Base-by-base conservation (phyloP, 73 alveolate genomes). In the Blepharisma stoltei region DNA sequence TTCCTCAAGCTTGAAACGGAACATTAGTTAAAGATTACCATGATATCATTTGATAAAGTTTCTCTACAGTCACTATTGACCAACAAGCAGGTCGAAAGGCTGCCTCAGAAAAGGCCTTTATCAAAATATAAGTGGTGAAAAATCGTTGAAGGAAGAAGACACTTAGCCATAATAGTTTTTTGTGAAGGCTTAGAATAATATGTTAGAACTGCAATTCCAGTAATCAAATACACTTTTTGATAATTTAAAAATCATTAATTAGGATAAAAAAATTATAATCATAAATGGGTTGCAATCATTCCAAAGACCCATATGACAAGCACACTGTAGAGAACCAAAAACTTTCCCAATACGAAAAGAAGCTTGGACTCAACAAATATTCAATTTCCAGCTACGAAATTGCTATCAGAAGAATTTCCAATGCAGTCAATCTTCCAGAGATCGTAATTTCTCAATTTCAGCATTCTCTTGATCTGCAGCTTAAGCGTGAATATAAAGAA, bases 61-160 rank as follows among this genome's bases (percentile, higher is more conserved):
- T 88, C 94, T 94, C 32, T 88, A 79, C 78, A 92, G 87, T 70
- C 81, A 88, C 14, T 92, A 80, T 68, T 45, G 71, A 14, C 93
- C 89, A 75, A 80, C 71, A 92, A 90, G 84, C 86, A 83, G 38
- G 82, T 47, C 9, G 84, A 66, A 46, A 76, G 96, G 81, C 52
- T 47, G 76, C 46, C 65, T 27, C 55, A 85, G 67, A 68, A 92
- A 90, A 49, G 95, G 86, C 32, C 80, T 84, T 32, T 90, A 86
- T 78, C 75, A 86, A 44, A 65, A 68, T 32, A 54, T 85, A 55
- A 65, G 85, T 44, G 86, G 82, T 9, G 85, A 60, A 7, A 83
- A 38, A 80, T 85, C 41, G 87, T 84, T n/a, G 96, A 78, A 20
- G 92, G 88, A 49, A 77, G 82, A 47, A 91, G 66, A 80, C 88